phyloP scores from a whole-genome alignment of 768 basidiomycete genomes.

The Mycena venus region DNA sequence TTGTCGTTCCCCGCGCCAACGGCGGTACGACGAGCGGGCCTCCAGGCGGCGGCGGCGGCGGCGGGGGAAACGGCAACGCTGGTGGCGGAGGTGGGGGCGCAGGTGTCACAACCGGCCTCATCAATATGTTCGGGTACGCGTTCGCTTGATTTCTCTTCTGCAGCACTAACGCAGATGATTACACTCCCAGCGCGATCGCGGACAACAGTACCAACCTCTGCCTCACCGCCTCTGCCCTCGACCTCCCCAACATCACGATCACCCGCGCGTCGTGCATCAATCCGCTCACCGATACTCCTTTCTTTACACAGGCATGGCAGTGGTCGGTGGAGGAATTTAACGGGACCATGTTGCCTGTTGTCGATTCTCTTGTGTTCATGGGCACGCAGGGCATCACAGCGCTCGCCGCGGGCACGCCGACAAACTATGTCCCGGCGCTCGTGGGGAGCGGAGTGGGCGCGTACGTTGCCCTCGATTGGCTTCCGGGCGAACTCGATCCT shows the following conservation, averaged over 20 bases:
- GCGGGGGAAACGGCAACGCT: background rate
- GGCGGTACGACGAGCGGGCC: background rate
- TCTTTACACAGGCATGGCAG: background rate
- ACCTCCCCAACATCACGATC: background rate
- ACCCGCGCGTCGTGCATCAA: background rate
- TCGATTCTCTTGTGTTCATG: background rate
- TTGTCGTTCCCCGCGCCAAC: conserved; percentile 1
- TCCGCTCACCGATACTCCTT: background rate
- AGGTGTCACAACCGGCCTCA: background rate
- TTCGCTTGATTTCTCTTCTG: background rate
- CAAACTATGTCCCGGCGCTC: background rate
- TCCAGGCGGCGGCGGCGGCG: background rate
- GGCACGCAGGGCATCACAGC: background rate
- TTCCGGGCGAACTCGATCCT: conserved; percentile 3
- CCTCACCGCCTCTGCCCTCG: background rate
- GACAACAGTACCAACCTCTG: background rate
- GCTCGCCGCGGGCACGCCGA: background rate
- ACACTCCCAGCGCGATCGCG: conserved; percentile 5
- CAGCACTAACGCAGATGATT: conserved; percentile 1
- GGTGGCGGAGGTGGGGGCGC: background rate
- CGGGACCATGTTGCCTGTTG: background rate
- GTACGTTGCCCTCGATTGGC: background rate
- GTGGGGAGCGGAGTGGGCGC: conserved; percentile 1
- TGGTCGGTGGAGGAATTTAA: background rate
- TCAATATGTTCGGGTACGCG: conserved; percentile 7